Evolutionary conservation across 2,329 filamentous ascomycete species (phyloP).

Genomic region (Penicillium sp.): DNA sequence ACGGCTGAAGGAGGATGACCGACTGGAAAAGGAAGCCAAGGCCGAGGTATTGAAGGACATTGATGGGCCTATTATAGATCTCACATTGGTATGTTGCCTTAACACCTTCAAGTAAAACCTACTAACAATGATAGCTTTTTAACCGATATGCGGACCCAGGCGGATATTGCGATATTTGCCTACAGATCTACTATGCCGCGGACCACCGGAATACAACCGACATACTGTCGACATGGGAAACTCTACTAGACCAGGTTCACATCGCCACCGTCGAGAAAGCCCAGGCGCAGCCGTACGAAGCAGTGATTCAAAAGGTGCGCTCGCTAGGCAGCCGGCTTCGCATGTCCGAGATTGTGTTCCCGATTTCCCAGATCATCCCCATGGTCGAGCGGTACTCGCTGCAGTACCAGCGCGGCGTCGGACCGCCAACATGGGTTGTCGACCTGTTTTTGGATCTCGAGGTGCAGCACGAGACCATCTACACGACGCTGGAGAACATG

Average conservation of each 20-base stretch:
- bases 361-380: constrained; percentile 51
- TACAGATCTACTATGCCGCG: constrained; percentile 86
- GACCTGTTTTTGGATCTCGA: constrained; percentile 63
- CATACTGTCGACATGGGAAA: constrained; percentile 79
- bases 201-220: constrained; percentile 86
- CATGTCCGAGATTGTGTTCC: constrained; percentile 55
- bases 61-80: constrained; percentile 70
- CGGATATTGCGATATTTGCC: constrained; percentile 87
- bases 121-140: constrained; percentile 63
- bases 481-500: constrained; percentile 61
- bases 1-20: constrained; percentile 67
- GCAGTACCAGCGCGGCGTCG: constrained; percentile 46
- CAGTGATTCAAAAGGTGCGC: constrained; percentile 52
- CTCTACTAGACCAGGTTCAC: constrained; percentile 71
- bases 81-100: constrained; percentile 65
- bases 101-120: not conserved
- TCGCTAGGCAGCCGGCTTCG: constrained; percentile 54
- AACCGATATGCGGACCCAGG: constrained; percentile 88
- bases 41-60: constrained; percentile 63
- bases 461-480: constrained; percentile 58
- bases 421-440: constrained; percentile 56
- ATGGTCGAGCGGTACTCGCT: constrained; percentile 54
- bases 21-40: constrained; percentile 62
- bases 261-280: constrained; percentile 45
- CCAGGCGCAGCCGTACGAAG: constrained; percentile 45